Evolutionary conservation across 31 red algal species (phyloP).

Genomic region (Bonnemaisonia californica): DNA sequence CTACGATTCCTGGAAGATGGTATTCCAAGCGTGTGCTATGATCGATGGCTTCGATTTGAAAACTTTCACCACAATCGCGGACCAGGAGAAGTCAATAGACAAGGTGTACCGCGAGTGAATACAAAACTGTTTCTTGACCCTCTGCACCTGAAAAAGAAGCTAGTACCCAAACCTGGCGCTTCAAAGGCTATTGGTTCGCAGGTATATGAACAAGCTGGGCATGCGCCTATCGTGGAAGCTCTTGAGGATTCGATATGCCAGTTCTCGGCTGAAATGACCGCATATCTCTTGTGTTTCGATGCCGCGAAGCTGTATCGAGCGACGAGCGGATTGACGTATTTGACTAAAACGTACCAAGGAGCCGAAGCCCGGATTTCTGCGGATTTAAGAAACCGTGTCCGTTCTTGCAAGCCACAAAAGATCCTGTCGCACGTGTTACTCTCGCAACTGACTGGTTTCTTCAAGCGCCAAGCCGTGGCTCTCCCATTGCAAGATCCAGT

Average conservation of each 20-base stretch:
- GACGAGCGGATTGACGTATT: constrained; percentile 1
- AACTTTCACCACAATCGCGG: constrained; percentile 20
- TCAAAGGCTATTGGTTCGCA: constrained; percentile 18
- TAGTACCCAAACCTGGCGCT: constrained; percentile 26
- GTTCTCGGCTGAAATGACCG: neutral
- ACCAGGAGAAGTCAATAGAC: constrained; percentile 51
- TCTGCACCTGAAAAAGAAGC: constrained; percentile 30
- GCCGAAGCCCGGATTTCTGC: constrained; percentile 42
- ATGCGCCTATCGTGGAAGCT: constrained; percentile 19
- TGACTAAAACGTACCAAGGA: constrained; percentile 25
- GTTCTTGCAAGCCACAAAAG: constrained; percentile 41
- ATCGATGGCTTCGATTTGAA: constrained; percentile 23
- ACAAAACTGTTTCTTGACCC: constrained; percentile 36
- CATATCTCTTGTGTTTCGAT: constrained; percentile 17
- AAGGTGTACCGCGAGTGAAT: constrained; percentile 24
- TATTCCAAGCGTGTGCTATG: constrained; percentile 25
- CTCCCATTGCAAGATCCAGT: neutral
- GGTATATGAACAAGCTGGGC: constrained; percentile 30
- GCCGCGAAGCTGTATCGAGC: constrained; percentile 17
- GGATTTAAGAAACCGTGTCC: constrained; percentile 30
- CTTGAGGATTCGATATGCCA: constrained; percentile 19
- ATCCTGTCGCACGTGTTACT: constrained; percentile 24
- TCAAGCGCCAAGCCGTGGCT: constrained; percentile 4
- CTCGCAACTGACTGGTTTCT: constrained; percentile 4
- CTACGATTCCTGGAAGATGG: constrained; percentile 27